Evolutionary conservation across 768 basidiomycete genomes (phyloP).

Genomic region (Leucocoprinus birnbaumii): DNA sequence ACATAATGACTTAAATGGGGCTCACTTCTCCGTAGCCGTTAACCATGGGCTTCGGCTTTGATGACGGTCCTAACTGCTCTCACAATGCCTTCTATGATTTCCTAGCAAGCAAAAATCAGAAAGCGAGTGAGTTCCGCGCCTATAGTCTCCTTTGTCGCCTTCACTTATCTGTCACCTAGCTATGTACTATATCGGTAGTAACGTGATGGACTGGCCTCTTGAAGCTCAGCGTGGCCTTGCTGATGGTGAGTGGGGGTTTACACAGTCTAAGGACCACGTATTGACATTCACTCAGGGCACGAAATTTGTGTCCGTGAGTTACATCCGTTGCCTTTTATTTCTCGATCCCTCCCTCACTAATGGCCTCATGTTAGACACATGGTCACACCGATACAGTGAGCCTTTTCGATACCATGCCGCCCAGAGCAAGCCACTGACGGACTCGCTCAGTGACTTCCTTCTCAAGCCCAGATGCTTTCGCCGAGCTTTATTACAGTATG

Average conservation of each 20-base stretch:
- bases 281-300: slow-evolving; percentile 33
- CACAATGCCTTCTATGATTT: slow-evolving; percentile 64
- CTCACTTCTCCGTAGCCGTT: slow-evolving; percentile 32
- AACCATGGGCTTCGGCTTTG: slow-evolving; percentile 59
- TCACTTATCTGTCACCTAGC: slow-evolving; percentile 27
- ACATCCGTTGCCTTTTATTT: not conserved
- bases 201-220: slow-evolving; percentile 51
- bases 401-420: not conserved
- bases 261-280: not conserved
- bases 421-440: not conserved
- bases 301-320: slow-evolving; percentile 60
- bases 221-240: slow-evolving; percentile 50
- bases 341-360: not conserved
- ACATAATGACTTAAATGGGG: not conserved
- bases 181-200: slow-evolving; percentile 63
- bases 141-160: not conserved
- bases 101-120: slow-evolving; percentile 49
- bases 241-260: slow-evolving; percentile 38
- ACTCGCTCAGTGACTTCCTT: slow-evolving; percentile 48
- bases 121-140: slow-evolving; percentile 44
- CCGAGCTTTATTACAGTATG: slow-evolving; percentile 75
- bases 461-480: slow-evolving; percentile 64
- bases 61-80: slow-evolving; percentile 64
- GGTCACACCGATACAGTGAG: slow-evolving; percentile 57
- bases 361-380: slow-evolving; percentile 34